Conservation (phyloP, 257 asterid species). For the Ballota nigra region DNA sequence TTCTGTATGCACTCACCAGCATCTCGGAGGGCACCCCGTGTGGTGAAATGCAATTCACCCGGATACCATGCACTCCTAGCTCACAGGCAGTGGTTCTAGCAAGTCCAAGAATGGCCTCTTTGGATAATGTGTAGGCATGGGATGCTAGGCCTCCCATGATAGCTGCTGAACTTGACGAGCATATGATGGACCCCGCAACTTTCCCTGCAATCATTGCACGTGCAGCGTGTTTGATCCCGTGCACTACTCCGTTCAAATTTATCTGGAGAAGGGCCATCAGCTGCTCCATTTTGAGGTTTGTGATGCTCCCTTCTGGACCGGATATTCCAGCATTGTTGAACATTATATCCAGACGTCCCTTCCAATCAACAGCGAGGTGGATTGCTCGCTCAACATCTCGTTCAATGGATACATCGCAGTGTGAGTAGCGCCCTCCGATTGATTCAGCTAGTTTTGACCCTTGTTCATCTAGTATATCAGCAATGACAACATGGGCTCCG, state of each 20-base stretch:
- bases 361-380: constrained; percentile 49
- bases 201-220: constrained; percentile 55
- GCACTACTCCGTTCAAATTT: constrained; percentile 68
- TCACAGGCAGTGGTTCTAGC: constrained; percentile 78
- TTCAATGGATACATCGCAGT: constrained; percentile 71
- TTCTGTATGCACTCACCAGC: constrained; percentile 52
- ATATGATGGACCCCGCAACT: constrained; percentile 53
- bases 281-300: constrained; percentile 48
- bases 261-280: constrained; percentile 40
- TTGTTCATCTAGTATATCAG: constrained; percentile 57
- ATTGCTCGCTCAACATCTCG: constrained; percentile 52
- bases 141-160: constrained; percentile 76
- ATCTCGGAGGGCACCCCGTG: constrained; percentile 87
- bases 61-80: constrained; percentile 65
- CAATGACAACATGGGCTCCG: constrained; percentile 66
- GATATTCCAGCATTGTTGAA: constrained; percentile 82
- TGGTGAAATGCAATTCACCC: constrained; percentile 74
- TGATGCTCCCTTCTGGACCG: constrained; percentile 77
- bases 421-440: constrained; percentile 46
- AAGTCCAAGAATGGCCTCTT: constrained; percentile 67
- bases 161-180: constrained; percentile 88
- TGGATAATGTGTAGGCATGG: constrained; percentile 70
- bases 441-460: constrained; percentile 52
- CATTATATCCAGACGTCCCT: constrained; percentile 70
- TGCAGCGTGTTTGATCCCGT: constrained; percentile 82